These are phyloP conservation scores for Tympanopsis confertula DNA, from an alignment of 2,329 filamentous ascomycete genomes.

Conservation along the genomic window DNA sequence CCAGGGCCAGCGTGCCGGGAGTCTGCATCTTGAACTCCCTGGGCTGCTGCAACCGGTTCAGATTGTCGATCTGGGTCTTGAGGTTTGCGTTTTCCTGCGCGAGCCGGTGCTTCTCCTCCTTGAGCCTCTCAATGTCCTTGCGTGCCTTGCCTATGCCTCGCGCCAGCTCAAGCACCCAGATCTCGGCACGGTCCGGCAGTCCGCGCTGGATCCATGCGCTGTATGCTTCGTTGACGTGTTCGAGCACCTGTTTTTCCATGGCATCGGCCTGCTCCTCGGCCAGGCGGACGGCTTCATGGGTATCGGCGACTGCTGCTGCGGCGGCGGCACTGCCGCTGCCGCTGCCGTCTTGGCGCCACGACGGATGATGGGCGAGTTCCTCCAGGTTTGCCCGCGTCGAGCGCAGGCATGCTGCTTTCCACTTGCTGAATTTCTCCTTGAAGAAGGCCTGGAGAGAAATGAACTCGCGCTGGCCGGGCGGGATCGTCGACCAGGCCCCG, in stretches of 20 bases:
- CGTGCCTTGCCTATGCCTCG: constrained; percentile 44
- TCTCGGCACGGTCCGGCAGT: constrained; percentile 38
- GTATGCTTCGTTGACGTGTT: constrained; percentile 70
- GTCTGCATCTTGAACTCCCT: constrained; percentile 42
- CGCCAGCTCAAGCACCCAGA: constrained; percentile 51
- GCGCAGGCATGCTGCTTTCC: constrained; percentile 41
- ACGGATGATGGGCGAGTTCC: constrained; percentile 36
- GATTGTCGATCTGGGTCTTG: constrained; percentile 44
- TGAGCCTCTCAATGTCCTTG: constrained; percentile 39
- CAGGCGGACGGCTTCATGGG: constrained; percentile 31
- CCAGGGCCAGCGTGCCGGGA: constrained; percentile 33
- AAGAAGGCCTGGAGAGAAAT: constrained; percentile 61
- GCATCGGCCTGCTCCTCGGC: constrained; percentile 39
- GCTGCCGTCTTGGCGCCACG: constrained; percentile 7
- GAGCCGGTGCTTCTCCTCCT: constrained; percentile 34
- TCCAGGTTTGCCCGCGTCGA: constrained; percentile 36
- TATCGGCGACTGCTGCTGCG: constrained; percentile 25
- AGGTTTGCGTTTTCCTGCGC: constrained; percentile 45
- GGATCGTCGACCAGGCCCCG: constrained; percentile 70
- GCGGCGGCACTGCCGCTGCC: constrained; percentile 4
- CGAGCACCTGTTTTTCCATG: constrained; percentile 57
- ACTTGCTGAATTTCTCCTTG: constrained; percentile 53
- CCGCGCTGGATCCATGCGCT: constrained; percentile 63
- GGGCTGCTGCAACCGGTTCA: constrained; percentile 46
- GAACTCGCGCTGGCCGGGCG: constrained; percentile 63